These are phyloP conservation scores for Curvularia lunata DNA, from an alignment of 2,329 filamentous ascomycete species.

Conservation along the genomic window DNA sequence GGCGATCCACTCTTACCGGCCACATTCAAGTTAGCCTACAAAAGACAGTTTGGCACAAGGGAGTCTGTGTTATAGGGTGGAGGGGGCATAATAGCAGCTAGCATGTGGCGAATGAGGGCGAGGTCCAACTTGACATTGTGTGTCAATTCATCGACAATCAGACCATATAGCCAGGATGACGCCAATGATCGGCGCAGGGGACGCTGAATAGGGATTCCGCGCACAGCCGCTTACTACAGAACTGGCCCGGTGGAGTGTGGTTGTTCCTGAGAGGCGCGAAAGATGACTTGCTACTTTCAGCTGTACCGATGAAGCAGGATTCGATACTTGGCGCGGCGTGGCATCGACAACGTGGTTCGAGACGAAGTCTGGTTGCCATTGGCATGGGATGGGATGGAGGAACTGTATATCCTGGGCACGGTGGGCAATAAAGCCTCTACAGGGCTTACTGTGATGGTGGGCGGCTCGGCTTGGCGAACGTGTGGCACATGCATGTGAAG, in stretches of 20 bases:
- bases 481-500: slow-evolving; percentile 7
- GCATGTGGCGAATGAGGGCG: neutral
- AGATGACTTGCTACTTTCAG: neutral
- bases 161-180: slow-evolving; percentile 1
- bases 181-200: slow-evolving; percentile 9
- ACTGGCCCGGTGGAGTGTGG: neutral
- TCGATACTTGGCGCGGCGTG: neutral
- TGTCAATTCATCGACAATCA: slow-evolving; percentile 1
- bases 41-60: neutral
- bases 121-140: slow-evolving; percentile 13
- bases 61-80: neutral
- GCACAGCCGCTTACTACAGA: slow-evolving; percentile 1
- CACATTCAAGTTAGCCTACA: neutral
- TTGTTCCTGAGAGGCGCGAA: neutral
- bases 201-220: neutral
- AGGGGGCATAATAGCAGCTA: neutral
- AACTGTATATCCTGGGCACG: neutral
- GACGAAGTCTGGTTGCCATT: neutral
- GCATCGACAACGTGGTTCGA: neutral
- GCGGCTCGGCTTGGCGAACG: slow-evolving; percentile 1
- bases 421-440: neutral
- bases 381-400: neutral
- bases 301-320: neutral
- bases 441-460: neutral
- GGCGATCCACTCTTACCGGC: neutral